phyloP scores from a whole-genome alignment of 2,329 filamentous ascomycete species.

The Colletotrichum scovillei region DNA sequence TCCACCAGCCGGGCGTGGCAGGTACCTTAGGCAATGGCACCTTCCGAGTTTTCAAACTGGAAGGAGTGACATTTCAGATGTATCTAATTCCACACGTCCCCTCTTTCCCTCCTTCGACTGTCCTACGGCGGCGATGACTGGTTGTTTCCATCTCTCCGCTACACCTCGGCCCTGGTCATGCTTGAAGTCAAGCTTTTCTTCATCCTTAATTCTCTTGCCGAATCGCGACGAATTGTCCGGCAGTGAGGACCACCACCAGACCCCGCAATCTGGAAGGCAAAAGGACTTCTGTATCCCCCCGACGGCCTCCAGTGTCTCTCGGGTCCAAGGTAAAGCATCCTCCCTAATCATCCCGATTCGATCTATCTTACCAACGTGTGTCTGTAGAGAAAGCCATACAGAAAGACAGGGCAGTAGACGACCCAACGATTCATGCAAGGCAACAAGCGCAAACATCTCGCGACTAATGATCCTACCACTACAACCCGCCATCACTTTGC shows the following conservation, averaged over 20 bases:
- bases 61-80: background rate
- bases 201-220: background rate
- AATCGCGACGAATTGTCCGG: background rate
- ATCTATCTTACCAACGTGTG: background rate
- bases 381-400: background rate
- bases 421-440: background rate
- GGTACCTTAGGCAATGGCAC: too few relatives aligned
- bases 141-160: background rate
- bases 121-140: background rate
- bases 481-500: background rate
- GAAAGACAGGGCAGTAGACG: background rate
- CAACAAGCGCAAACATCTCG: background rate
- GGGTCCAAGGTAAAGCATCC: background rate
- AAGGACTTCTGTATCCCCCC: background rate
- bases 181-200: conserved; percentile 16
- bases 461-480: background rate
- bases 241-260: background rate
- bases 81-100: background rate
- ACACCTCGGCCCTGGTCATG: background rate
- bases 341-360: background rate
- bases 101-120: background rate
- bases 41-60: background rate
- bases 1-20: background rate
- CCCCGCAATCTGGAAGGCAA: background rate
- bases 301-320: background rate